phyloP scores from a whole-genome alignment of 2,329 filamentous ascomycete species.

The Helicocarpus griseus region DNA sequence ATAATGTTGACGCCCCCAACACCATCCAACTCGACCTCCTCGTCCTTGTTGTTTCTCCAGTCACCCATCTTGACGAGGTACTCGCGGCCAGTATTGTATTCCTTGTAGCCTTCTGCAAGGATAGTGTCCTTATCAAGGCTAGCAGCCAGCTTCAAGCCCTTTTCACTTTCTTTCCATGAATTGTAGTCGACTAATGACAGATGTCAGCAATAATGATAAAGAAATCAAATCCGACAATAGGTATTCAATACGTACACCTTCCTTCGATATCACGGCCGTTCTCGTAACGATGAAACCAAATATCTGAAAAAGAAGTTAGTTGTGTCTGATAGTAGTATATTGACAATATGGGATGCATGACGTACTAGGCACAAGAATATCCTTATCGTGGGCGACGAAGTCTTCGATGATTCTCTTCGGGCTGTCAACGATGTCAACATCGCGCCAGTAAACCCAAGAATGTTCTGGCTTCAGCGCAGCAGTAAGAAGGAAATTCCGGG shows the following conservation, averaged over 20 bases:
- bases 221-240: background rate
- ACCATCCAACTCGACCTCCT: constrained; percentile 85
- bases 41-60: constrained; percentile 83
- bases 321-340: background rate
- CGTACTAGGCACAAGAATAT: constrained; percentile 91
- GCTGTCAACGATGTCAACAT: constrained; percentile 92
- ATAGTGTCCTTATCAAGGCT: constrained; percentile 70
- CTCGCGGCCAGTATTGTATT: constrained; percentile 80
- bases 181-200: constrained; percentile 76
- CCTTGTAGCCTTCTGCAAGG: constrained; percentile 88
- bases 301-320: constrained; percentile 47
- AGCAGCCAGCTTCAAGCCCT: constrained; percentile 64
- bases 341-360: too few relatives aligned
- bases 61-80: constrained; percentile 90
- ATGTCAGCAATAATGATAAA: constrained; percentile 4
- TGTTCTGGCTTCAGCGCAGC: constrained; percentile 84
- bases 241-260: constrained; percentile 56
- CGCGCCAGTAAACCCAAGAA: constrained; percentile 97
- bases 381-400: constrained; percentile 85
- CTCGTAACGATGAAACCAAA: constrained; percentile 91
- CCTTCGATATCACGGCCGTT: constrained; percentile 83
- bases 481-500: constrained; percentile 82
- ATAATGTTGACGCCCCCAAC: constrained; percentile 96
- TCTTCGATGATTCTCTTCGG: constrained; percentile 83
- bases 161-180: constrained; percentile 92